Conservation (phyloP, 2,329 filamentous ascomycete genomes). For the Biscogniauxia sp. region DNA sequence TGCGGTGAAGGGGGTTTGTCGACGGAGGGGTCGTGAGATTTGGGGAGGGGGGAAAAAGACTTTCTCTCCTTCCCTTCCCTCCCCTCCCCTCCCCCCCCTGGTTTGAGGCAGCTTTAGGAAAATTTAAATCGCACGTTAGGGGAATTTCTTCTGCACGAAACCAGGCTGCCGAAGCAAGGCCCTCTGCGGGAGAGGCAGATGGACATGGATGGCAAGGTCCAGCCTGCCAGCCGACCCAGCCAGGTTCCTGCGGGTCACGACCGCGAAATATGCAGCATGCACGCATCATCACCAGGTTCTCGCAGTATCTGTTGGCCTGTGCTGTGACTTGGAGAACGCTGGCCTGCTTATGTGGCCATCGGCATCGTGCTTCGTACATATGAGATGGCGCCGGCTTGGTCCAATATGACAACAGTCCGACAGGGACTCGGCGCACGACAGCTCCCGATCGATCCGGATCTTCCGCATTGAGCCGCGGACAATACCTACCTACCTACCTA, state of each 20-base stretch:
- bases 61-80: too few species aligned
- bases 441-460: conserved; percentile 26
- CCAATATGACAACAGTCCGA: conserved; percentile 18
- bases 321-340: not conserved
- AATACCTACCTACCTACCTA: too few species aligned
- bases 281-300: conserved; percentile 3
- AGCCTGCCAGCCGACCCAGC: conserved; percentile 8
- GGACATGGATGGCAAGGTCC: conserved; percentile 20
- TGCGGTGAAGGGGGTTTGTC: conserved; percentile 11
- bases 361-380: conserved; percentile 7
- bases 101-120: conserved; percentile 19
- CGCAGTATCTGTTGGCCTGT: not conserved
- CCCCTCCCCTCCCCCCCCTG: not conserved
- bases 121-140: conserved; percentile 22
- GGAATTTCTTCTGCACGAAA: conserved; percentile 25
- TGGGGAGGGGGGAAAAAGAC: not conserved
- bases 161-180: conserved; percentile 7
- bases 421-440: conserved; percentile 14
- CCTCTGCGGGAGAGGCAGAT: conserved; percentile 1
- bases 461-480: conserved; percentile 13
- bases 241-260: conserved; percentile 7
- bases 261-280: conserved; percentile 21
- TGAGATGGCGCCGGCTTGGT: conserved; percentile 9
- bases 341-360: conserved; percentile 2
- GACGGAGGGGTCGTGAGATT: conserved; percentile 13